Evolutionary conservation across 441 rosid species (phyloP), one percentile per base, ranked within the genome.

Genomic region (Corymbia citriodora): DNA sequence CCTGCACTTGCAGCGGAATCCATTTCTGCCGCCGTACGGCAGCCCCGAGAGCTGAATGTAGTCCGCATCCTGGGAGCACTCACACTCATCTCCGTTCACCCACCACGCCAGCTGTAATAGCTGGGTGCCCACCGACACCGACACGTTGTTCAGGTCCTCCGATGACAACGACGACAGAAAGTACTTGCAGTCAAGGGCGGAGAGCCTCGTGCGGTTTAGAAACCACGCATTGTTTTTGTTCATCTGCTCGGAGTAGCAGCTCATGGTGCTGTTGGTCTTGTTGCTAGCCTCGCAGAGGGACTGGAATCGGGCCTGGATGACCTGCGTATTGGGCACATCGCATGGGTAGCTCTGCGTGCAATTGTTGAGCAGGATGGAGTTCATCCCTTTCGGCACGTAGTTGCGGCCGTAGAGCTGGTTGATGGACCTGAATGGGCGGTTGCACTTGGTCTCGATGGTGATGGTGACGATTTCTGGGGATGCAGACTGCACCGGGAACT

Each of bases 101-200:
- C 99, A 98, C 98, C 99, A 98, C 33, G 88, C 94, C 18, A 96
- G 88, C 94, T 91, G 93, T 91, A 96, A 91, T 88, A 92, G 89
- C 90, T 93, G 93, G 82, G 96, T 65, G 88, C 93, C 98, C 53
- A 97, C 31, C 54, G 97, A 91, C 89, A 93, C 92, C 13, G 93
- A 94, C 10, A 89, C 68, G 54, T 4, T 88, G 48, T 89, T 89
- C 16, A 87, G 90, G 53, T 88, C 15, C 88, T 83, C 95, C 0
- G 94, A 93, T 33, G 95, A 93, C 10, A 98, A 93, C 15, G 98
- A 94, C 2, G 99, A 95, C 90, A 94, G 88, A 87, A 97, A 90
- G 81, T 74, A 70, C 90, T 36, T 10, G 88, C 99, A 98, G 50
- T 87, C 5, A 10, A 72, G 61, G 33, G 87, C 92, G 91, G 27